phyloP scores from a whole-genome alignment of 225 moss, liverwort and hornwort genomes.

The Polytrichum commune region DNA sequence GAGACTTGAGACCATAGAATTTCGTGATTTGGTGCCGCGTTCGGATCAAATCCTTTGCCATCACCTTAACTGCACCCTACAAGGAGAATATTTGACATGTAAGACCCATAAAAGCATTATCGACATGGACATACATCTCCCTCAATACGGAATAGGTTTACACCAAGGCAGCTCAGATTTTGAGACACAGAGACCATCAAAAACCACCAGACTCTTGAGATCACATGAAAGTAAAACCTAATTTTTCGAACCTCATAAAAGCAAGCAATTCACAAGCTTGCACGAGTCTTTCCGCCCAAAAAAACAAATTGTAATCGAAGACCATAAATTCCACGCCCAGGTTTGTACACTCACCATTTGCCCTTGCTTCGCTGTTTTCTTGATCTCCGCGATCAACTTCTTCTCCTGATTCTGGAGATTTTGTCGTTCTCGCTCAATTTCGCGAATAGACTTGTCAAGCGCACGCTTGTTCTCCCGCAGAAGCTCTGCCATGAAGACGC shows the following conservation, averaged over 20 bases:
- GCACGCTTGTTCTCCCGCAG: conserved; percentile 95
- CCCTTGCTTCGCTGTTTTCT: conserved; percentile 99
- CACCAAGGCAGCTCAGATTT: too few relatives aligned
- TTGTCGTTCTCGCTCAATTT: conserved; percentile 91
- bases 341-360: conserved; percentile 74
- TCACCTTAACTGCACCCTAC: conserved; percentile 88
- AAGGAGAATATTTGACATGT: conserved; percentile 4
- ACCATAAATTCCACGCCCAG: not conserved
- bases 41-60: conserved; percentile 97
- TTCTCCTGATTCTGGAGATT: conserved; percentile 92
- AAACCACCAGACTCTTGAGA: too few relatives aligned
- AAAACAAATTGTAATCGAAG: too few relatives aligned
- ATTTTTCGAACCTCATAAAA: too few relatives aligned
- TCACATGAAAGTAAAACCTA: too few relatives aligned
- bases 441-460: conserved; percentile 89
- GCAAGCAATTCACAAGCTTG: too few relatives aligned
- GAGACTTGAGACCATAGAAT: conserved; percentile 95
- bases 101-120: conserved; percentile 2
- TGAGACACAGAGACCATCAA: too few relatives aligned
- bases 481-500: conserved; percentile 50
- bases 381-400: conserved; percentile 90
- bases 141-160: too few relatives aligned
- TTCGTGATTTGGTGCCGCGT: conserved; percentile 96
- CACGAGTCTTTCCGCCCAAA: too few relatives aligned
- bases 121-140: too few relatives aligned